A percentile compares a stretch with the other conserved stretches of the same genome.
Conservation (phyloP, 345 rosid species). For the Firmiana major region DNA sequence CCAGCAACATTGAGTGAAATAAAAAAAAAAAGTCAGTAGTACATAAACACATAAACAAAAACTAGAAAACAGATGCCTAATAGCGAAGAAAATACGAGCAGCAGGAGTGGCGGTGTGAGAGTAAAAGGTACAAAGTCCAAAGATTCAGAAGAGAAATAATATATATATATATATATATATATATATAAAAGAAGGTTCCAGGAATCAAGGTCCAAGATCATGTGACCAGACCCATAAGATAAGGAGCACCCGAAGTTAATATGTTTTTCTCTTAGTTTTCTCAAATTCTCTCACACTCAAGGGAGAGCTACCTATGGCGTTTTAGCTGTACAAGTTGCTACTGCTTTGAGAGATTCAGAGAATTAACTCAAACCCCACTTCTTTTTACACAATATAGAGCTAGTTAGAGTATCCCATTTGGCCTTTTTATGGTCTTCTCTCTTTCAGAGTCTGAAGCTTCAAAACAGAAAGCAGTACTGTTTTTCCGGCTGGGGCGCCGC, state of each 20-base stretch:
- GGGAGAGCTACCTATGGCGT: background rate
- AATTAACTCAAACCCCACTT: background rate
- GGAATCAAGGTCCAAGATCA: conserved; percentile 85
- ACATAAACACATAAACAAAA: conserved; percentile 4
- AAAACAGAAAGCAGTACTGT: background rate
- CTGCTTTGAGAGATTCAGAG: background rate
- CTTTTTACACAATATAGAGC: background rate
- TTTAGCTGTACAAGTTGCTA: conserved; percentile 19
- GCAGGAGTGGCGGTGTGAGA: conserved; percentile 14
- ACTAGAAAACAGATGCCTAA: conserved; percentile 21
- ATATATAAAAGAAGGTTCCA: conserved; percentile 72
- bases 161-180: conserved; percentile 37
- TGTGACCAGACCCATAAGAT: conserved; percentile 57
- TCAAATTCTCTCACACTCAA: conserved; percentile 3
- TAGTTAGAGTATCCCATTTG: background rate
- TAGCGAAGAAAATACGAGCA: conserved; percentile 27
- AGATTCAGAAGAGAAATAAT: conserved; percentile 32
- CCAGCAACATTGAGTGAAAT: conserved; percentile 16
- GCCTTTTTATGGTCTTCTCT: conserved; percentile 1
- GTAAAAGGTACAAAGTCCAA: conserved; percentile 30
- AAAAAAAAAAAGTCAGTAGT: background rate
- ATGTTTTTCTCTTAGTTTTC: background rate
- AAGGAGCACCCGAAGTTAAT: conserved; percentile 16
- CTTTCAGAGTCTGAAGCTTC: background rate
- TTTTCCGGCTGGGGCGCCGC: background rate